These are phyloP conservation scores for Arthrinium phaeospermum DNA, from an alignment of 2,329 filamentous ascomycete species.

Conservation along the genomic window DNA sequence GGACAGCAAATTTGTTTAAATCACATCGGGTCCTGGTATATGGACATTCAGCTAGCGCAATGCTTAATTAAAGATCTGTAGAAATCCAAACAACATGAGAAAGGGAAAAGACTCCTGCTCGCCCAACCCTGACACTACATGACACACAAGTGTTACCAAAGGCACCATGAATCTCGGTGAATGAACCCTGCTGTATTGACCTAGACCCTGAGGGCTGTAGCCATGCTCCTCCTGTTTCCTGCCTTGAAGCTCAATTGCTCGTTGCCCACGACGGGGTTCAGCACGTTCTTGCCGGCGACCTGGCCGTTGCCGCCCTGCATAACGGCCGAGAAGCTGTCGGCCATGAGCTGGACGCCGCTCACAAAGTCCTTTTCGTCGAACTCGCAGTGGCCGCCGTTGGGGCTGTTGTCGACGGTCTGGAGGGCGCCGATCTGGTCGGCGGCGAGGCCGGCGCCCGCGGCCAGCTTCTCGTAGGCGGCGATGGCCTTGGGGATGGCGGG, in stretches of 20 bases:
- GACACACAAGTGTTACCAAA: neutral
- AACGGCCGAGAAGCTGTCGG: constrained; percentile 56
- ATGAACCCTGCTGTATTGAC: neutral
- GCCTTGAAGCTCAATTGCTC: constrained; percentile 17
- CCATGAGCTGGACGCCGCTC: constrained; percentile 62
- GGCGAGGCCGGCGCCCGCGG: constrained; percentile 48
- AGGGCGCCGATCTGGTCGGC: constrained; percentile 52
- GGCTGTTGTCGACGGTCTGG: constrained; percentile 63
- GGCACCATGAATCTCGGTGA: neutral
- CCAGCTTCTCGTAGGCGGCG: constrained; percentile 56
- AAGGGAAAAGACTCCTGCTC: neutral
- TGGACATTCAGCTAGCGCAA: neutral
- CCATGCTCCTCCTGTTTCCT: constrained; percentile 18
- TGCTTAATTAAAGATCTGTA: neutral
- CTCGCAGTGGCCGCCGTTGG: constrained; percentile 62
- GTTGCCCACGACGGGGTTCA: constrained; percentile 20
- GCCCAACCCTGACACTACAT: neutral
- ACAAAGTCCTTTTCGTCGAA: constrained; percentile 61
- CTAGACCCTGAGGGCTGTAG: neutral
- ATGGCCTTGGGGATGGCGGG: constrained; percentile 56
- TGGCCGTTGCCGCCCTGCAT: constrained; percentile 58
- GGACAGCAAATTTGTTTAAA: constrained; percentile 63
- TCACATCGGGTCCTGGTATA: constrained; percentile 24
- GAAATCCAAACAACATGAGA: neutral
- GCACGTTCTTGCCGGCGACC: constrained; percentile 53